phyloP scores from a whole-genome alignment of 169 alveolate genomes.

The Plasmodium gaboni region DNA sequence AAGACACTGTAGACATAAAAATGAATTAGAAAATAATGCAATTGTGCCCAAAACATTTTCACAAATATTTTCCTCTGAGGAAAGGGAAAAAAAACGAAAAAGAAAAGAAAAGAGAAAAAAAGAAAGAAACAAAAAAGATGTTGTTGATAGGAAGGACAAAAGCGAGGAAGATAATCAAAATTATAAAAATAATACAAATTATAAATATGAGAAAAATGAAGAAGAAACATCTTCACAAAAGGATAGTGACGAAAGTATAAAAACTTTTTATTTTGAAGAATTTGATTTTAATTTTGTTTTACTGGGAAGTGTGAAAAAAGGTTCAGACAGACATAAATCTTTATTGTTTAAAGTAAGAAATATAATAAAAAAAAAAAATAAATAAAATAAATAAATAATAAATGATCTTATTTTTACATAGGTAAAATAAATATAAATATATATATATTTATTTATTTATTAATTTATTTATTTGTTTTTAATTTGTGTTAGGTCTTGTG shows the following conservation, averaged over 20 bases:
- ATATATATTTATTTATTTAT: not conserved
- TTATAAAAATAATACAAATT: not conserved
- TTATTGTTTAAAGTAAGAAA: slow-evolving; percentile 25
- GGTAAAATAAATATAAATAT: not conserved
- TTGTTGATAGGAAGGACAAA: not conserved
- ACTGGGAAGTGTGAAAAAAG: slow-evolving; percentile 62
- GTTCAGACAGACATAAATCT: slow-evolving; percentile 52
- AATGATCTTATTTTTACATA: not conserved
- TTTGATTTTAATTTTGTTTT: slow-evolving; percentile 58
- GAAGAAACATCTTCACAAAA: not conserved
- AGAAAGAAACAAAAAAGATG: too few species aligned
- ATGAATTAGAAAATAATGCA: too few species aligned
- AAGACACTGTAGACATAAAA: too few species aligned
- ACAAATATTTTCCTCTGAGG: slow-evolving; percentile 39
- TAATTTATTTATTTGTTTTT: not conserved
- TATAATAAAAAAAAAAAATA: not conserved
- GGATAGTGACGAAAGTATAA: slow-evolving; percentile 50
- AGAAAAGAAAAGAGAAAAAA: not conserved
- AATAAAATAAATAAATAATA: not conserved
- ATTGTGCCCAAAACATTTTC: slow-evolving; percentile 23
- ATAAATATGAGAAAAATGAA: not conserved
- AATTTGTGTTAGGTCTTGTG: slow-evolving; percentile 25
- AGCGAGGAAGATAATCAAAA: not conserved
- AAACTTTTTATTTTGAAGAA: slow-evolving; percentile 41
- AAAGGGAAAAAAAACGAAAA: slow-evolving; percentile 23